phyloP scores from a whole-genome alignment of 768 basidiomycete species.

The Boletellus ananiceps region DNA sequence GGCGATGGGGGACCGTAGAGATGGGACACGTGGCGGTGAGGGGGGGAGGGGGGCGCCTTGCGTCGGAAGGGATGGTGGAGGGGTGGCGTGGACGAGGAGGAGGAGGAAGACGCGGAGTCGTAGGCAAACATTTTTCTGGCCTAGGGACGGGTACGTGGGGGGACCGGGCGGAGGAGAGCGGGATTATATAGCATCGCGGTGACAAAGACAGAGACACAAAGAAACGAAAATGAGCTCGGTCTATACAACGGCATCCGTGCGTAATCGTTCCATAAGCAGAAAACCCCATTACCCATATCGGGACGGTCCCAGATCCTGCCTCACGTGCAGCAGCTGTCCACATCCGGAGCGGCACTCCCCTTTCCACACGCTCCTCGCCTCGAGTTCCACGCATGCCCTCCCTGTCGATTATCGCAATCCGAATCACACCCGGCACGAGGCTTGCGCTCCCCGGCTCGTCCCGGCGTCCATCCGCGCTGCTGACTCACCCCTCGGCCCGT shows the following conservation, averaged over 20 bases:
- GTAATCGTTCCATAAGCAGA: constrained; percentile 28
- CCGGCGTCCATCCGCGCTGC: background rate
- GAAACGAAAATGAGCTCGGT: constrained; percentile 24
- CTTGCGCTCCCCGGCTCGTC: background rate
- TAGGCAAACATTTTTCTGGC: constrained; percentile 11
- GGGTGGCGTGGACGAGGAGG: constrained; percentile 14
- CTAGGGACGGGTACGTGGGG: background rate
- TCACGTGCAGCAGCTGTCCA: constrained; percentile 21
- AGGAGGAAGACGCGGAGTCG: constrained; percentile 18
- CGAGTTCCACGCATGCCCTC: constrained; percentile 25
- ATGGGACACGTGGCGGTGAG: constrained; percentile 19
- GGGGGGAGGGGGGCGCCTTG: constrained; percentile 27
- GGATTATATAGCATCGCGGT: constrained; percentile 28
- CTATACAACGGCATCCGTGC: constrained; percentile 21
- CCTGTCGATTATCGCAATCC: constrained; percentile 30
- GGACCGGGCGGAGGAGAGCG: constrained; percentile 17
- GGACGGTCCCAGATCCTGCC: constrained; percentile 29
- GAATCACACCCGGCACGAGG: constrained; percentile 2
- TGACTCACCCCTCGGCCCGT: constrained; percentile 18
- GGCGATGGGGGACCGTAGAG: constrained; percentile 8
- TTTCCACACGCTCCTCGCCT: constrained; percentile 30
- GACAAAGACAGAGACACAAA: constrained; percentile 30
- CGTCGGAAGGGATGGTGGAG: constrained; percentile 21
- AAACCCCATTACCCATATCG: constrained; percentile 13
- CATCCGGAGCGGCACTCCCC: constrained; percentile 11